Base-by-base conservation (phyloP, 2,329 filamentous ascomycete species). In the Ophiostoma triangulosporum region DNA sequence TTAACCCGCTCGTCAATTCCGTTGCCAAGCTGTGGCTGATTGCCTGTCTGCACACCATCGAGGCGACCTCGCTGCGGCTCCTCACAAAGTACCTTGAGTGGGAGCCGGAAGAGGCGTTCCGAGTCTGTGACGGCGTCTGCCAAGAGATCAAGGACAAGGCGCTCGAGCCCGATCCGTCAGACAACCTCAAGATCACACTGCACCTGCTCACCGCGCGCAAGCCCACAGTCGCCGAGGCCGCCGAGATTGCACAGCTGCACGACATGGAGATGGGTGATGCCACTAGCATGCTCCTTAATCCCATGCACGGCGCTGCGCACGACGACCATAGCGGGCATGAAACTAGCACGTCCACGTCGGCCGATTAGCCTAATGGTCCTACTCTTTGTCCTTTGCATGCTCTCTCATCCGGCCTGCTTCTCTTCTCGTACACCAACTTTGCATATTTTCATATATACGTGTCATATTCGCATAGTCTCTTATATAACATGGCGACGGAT, bases 61-160 rank as follows among this genome's bases (percentile, higher is more conserved):
- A 68, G 36, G 69, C 69, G 0, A 64, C 71, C 38, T 66, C 70
- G 1, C 61, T 80, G 57, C 69, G 77, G 32, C 66, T 74, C 11
- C 66, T 80, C 54, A 80, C 75, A 1, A 71, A 70, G 57, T 66
- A 76, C 48, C 71, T 77, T 65, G 73, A 67, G 7, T 80, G 76
- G 75, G 69, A 73, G 22, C 64, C 73, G 0, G 69, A 75, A 1
- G 65, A 71, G 32, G 75, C 74, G 54, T 70, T 73, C 48, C 63
- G 64, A 27, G 65, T 69, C 24, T 77, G 75, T 60, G 70, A 74
- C 52, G 60, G 66, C 50, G 69, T 73, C 5, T 73, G 72, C 2
- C 63, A 69, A 54, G 74, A 78, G 57, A 64, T 78, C 60, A 73
- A 72, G 55, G 60, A 64, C 17, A 63, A 76, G 24, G 74, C 76